Evolutionary conservation across 805 yeast species (phyloP).

Genomic region (Huiozyma naganishii): DNA sequence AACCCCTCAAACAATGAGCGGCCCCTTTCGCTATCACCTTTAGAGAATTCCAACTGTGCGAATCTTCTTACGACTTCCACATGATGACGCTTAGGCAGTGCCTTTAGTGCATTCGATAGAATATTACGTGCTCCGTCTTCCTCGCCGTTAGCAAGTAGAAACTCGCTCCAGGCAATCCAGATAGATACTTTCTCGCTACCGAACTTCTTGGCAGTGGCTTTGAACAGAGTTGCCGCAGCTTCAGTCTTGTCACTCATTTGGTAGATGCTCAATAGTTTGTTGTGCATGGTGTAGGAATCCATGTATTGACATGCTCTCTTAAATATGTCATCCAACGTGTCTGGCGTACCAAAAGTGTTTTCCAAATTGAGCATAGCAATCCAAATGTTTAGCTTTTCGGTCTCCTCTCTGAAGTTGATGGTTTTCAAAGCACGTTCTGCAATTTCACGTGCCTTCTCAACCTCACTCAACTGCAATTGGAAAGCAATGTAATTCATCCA

Average conservation of each 20-base stretch:
- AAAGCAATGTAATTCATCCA: slow-evolving; percentile 99
- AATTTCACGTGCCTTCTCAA: slow-evolving; percentile 88
- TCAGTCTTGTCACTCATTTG: slow-evolving; percentile 59
- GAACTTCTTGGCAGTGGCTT: slow-evolving; percentile 64
- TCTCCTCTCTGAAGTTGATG: slow-evolving; percentile 83
- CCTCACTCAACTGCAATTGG: slow-evolving; percentile 87
- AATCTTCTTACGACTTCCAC: slow-evolving; percentile 77
- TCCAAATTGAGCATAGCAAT: slow-evolving; percentile 90
- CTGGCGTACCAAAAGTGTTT: slow-evolving; percentile 82
- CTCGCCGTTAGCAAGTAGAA: slow-evolving; percentile 48
- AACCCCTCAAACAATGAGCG: slow-evolving; percentile 91
- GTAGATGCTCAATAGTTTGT: slow-evolving; percentile 66
- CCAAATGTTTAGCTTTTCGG: slow-evolving; percentile 90
- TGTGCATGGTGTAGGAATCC: slow-evolving; percentile 80
- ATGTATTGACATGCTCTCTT: slow-evolving; percentile 79
- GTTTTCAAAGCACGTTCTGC: slow-evolving; percentile 88
- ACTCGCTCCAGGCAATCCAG: slow-evolving; percentile 79
- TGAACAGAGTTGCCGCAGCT: slow-evolving; percentile 61
- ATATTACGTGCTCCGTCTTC: slow-evolving; percentile 55
- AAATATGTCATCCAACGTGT: slow-evolving; percentile 69
- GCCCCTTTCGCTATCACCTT: slow-evolving; percentile 91
- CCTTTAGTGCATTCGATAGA: slow-evolving; percentile 63
- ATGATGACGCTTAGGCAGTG: slow-evolving; percentile 61
- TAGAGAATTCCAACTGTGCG: slow-evolving; percentile 75
- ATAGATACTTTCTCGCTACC: slow-evolving; percentile 55